phyloP scores from a whole-genome alignment of 2,329 filamentous ascomycete genomes.

The Aspergillus sp. region DNA sequence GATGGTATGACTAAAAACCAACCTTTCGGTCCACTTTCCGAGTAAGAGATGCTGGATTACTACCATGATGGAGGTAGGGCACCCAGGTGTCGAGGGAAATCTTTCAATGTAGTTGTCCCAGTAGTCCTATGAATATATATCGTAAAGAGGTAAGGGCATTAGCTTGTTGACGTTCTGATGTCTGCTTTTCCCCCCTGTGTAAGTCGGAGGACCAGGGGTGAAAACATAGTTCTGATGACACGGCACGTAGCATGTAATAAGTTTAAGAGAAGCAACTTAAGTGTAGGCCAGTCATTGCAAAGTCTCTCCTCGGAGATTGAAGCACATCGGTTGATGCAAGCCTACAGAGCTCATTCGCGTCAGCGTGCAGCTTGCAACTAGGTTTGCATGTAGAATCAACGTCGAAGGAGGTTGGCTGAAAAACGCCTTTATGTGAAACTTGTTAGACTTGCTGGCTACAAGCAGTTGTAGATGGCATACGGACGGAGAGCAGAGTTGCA shows the following conservation, averaged over 20 bases:
- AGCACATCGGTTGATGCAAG: background rate
- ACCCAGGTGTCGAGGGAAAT: too few relatives aligned
- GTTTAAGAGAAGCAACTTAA: background rate
- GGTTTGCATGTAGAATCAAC: too few relatives aligned
- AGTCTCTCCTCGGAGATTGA: background rate
- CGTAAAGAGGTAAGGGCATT: too few relatives aligned
- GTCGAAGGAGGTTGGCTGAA: too few relatives aligned
- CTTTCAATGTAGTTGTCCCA: too few relatives aligned
- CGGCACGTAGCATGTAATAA: background rate
- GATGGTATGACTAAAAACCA: background rate
- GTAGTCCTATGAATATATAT: too few relatives aligned
- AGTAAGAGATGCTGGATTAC: background rate
- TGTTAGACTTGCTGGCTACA: too few relatives aligned
- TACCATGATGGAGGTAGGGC: too few relatives aligned
- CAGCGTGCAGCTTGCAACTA: background rate
- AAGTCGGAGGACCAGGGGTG: background rate
- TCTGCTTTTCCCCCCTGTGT: background rate
- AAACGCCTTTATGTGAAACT: too few relatives aligned
- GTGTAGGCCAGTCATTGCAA: background rate
- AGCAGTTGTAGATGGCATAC: background rate
- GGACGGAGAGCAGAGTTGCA: background rate
- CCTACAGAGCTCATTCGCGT: background rate
- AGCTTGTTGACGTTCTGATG: background rate
- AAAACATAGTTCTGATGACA: background rate
- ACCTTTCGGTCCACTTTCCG: slow-evolving; percentile 1